A percentile compares a stretch with the other conserved stretches of the same genome.
These are phyloP conservation scores for Aspergillus sp. DNA, from an alignment of 2,329 filamentous ascomycete species.

Conservation along the genomic window DNA sequence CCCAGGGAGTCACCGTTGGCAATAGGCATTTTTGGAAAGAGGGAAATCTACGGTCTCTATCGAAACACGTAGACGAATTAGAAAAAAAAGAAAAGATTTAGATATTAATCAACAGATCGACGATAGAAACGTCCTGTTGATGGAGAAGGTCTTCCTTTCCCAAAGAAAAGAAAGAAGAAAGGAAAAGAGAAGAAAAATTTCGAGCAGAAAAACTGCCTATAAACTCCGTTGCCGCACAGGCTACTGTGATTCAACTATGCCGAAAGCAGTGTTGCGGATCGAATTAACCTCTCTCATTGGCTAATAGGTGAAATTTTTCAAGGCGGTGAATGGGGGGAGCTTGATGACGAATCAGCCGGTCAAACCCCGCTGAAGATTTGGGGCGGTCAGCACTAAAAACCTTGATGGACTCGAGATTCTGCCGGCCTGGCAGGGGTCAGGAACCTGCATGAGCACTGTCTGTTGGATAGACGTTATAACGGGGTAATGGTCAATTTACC, in stretches of 20 bases:
- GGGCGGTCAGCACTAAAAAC: not conserved
- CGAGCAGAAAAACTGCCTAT: slow-evolving; percentile 31
- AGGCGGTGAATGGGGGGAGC: slow-evolving; percentile 26
- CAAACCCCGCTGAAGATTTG: not conserved
- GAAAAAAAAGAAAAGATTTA: slow-evolving; percentile 19
- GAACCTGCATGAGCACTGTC: no score
- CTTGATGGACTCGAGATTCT: not conserved
- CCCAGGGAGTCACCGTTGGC: slow-evolving; percentile 63
- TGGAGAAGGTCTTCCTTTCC: slow-evolving; percentile 61
- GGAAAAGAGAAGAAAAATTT: slow-evolving; percentile 32
- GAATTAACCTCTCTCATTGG: slow-evolving; percentile 24
- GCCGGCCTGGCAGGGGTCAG: no score
- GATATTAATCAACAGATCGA: slow-evolving; percentile 45
- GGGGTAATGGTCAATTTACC: no score
- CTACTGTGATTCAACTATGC: slow-evolving; percentile 17
- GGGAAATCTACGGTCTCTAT: slow-evolving; percentile 30
- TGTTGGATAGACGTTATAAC: no score
- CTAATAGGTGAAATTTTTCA: slow-evolving; percentile 27
- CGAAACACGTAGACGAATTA: slow-evolving; percentile 23
- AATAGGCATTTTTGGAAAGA: slow-evolving; percentile 64
- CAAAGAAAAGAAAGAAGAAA: slow-evolving; percentile 53
- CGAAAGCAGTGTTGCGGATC: slow-evolving; percentile 23
- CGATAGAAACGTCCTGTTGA: slow-evolving; percentile 51
- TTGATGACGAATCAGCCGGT: slow-evolving; percentile 9
- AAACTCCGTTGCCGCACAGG: slow-evolving; percentile 26